Percentiles rank a stretch among this genome's conserved stretches.
phyloP scores from a whole-genome alignment of 208 protist genomes.

The Leishmania turanica region DNA sequence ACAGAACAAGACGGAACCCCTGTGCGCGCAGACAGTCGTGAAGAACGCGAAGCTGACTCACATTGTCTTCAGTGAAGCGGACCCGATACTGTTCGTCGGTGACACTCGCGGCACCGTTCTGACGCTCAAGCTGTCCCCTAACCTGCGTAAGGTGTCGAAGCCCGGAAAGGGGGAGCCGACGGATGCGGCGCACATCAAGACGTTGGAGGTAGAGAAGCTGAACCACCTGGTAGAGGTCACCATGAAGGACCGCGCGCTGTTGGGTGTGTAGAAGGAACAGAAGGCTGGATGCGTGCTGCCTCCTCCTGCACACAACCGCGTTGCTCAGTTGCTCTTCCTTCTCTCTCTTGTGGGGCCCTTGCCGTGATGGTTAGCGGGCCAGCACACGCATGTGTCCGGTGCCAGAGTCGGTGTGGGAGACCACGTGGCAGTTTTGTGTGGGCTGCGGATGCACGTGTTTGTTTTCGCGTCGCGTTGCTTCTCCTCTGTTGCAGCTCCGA shows the following conservation, averaged over 20 bases:
- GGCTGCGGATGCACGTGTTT: neutral
- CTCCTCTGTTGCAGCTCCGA: neutral
- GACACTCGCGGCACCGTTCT: conserved; percentile 96
- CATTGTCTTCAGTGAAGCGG: conserved; percentile 92
- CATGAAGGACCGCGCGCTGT: conserved; percentile 90
- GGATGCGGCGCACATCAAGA: conserved; percentile 26
- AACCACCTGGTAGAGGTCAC: conserved; percentile 90
- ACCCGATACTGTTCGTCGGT: conserved; percentile 95
- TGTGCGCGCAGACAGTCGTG: conserved; percentile 96
- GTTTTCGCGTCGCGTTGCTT: too few species aligned
- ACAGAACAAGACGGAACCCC: conserved; percentile 96
- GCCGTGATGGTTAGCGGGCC: neutral
- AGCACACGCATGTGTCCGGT: neutral
- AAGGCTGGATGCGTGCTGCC: too few species aligned
- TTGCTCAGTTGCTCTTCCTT: neutral
- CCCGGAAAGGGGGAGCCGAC: conserved; percentile 76
- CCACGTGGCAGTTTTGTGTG: neutral
- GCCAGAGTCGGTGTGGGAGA: neutral
- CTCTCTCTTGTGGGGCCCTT: neutral
- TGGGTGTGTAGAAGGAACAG: conserved; percentile 26
- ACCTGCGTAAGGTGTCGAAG: conserved; percentile 89
- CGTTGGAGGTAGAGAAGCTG: conserved; percentile 91
- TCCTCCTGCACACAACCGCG: neutral
- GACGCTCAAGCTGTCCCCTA: conserved; percentile 96
- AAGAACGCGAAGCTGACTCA: conserved; percentile 97